Conservation (phyloP, 1,284 basidiomycete genomes). For the Bjerkandera adusta region DNA sequence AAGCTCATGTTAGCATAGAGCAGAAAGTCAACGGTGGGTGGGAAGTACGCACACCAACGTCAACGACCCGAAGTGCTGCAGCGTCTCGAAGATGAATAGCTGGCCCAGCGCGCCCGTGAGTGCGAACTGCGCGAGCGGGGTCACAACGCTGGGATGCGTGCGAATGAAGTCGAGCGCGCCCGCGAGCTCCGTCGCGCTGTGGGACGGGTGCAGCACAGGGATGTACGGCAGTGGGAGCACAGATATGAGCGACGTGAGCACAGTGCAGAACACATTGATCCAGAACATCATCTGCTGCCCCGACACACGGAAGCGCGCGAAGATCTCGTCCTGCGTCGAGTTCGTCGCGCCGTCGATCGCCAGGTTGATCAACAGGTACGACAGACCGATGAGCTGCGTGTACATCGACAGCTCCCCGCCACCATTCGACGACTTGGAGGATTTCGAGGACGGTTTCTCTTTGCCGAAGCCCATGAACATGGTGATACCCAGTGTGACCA, state of each 20-base stretch:
- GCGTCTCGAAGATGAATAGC: conserved; percentile 97
- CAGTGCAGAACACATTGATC: conserved; percentile 86
- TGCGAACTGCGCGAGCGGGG: conserved; percentile 84
- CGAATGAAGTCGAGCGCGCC: conserved; percentile 76
- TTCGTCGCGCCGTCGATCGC: conserved; percentile 93
- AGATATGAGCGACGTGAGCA: conserved; percentile 64
- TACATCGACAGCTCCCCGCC: conserved; percentile 38
- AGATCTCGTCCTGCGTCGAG: conserved; percentile 98
- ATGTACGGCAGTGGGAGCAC: conserved; percentile 73
- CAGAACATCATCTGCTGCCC: conserved; percentile 99
- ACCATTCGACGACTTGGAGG: conserved; percentile 39
- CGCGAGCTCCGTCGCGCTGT: conserved; percentile 61
- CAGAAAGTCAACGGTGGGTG: neutral
- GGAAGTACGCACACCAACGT: conserved; percentile 77
- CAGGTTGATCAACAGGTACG: conserved; percentile 83
- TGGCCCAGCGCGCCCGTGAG: conserved; percentile 93
- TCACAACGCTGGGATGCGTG: conserved; percentile 76
- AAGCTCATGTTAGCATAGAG: conserved; percentile 6
- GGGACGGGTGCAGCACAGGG: conserved; percentile 68
- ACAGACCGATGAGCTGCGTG: conserved; percentile 62
- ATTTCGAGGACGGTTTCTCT: conserved; percentile 45
- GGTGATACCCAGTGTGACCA: conserved; percentile 93
- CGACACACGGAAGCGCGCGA: conserved; percentile 71
- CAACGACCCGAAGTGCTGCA: conserved; percentile 93
- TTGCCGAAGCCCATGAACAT: conserved; percentile 91